These are phyloP conservation scores for Elsinoe ampelina DNA, from an alignment of 2,329 filamentous ascomycete genomes.

Conservation along the genomic window DNA sequence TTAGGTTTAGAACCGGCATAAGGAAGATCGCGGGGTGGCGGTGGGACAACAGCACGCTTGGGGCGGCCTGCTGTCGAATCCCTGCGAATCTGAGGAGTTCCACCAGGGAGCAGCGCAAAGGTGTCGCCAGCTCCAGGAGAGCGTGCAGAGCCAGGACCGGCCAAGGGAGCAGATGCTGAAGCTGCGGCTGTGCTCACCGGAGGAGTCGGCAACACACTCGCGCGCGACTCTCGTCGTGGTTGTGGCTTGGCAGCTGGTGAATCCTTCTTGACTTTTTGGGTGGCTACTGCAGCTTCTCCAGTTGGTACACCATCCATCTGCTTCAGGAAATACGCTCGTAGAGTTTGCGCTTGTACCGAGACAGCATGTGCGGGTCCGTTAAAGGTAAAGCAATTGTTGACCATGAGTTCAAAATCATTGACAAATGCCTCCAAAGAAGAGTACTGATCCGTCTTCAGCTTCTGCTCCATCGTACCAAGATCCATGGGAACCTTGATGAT, in stretches of 20 bases:
- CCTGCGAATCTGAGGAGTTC: constrained; percentile 72
- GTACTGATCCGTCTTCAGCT: constrained; percentile 64
- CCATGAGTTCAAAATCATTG: constrained; percentile 65
- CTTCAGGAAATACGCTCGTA: constrained; percentile 51
- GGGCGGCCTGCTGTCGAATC: constrained; percentile 78
- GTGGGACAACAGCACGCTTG: constrained; percentile 87
- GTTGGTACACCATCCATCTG: constrained; percentile 52
- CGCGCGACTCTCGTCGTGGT: constrained; percentile 26
- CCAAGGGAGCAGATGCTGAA: constrained; percentile 26
- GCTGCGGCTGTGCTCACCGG: constrained; percentile 25
- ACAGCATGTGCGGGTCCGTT: constrained; percentile 73
- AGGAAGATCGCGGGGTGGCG: constrained; percentile 82
- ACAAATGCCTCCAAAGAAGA: constrained; percentile 61
- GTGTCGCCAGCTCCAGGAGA: constrained; percentile 45
- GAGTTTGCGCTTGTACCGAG: constrained; percentile 55
- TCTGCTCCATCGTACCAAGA: constrained; percentile 70
- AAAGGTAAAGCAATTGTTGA: constrained; percentile 69
- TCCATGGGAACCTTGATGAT: constrained; percentile 76
- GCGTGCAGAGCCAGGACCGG: constrained; percentile 35
- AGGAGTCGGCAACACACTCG: constrained; percentile 21
- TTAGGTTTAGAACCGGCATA: constrained; percentile 77
- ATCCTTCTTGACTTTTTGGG: constrained; percentile 47
- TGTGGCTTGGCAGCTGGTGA: constrained; percentile 22
- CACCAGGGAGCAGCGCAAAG: constrained; percentile 69
- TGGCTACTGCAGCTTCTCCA: constrained; percentile 47